phyloP scores from a whole-genome alignment of 495 filamentous ascomycete genomes.

The Pseudevernia furfuracea region DNA sequence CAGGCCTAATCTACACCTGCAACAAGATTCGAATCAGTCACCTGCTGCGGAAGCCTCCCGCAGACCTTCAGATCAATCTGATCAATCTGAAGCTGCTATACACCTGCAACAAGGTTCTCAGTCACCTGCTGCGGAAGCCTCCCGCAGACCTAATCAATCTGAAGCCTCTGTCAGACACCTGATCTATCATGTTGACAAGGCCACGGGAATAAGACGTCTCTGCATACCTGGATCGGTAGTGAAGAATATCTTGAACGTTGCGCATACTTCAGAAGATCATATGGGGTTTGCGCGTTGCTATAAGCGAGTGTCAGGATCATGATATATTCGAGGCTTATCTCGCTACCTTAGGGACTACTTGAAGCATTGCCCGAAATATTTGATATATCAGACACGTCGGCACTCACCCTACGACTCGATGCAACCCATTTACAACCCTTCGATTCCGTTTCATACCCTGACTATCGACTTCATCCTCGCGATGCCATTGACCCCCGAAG shows the following conservation, averaged over 20 bases:
- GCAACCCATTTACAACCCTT: neutral
- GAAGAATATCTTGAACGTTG: too few species aligned
- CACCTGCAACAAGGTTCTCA: too few species aligned
- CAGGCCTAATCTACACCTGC: too few species aligned
- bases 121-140: neutral
- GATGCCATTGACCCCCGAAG: neutral
- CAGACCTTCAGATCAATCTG: too few species aligned
- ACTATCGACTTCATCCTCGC: constrained; percentile 1
- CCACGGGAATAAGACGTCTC: neutral
- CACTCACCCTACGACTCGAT: neutral
- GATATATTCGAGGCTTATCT: too few species aligned
- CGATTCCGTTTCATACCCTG: constrained; percentile 5
- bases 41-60: too few species aligned
- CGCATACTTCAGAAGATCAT: neutral
- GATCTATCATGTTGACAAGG: neutral
- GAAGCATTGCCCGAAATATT: constrained; percentile 3
- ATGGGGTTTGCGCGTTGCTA: neutral
- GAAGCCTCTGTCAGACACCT: too few species aligned
- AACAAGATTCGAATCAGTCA: too few species aligned
- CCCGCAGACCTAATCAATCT: too few species aligned
- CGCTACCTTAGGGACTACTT: neutral
- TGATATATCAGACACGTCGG: too few species aligned
- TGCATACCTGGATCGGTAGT: neutral
- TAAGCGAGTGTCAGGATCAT: too few species aligned
- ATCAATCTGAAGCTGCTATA: too few species aligned